phyloP scores from a whole-genome alignment of 2,329 filamentous ascomycete genomes.

The Colletotrichum australisinense region DNA sequence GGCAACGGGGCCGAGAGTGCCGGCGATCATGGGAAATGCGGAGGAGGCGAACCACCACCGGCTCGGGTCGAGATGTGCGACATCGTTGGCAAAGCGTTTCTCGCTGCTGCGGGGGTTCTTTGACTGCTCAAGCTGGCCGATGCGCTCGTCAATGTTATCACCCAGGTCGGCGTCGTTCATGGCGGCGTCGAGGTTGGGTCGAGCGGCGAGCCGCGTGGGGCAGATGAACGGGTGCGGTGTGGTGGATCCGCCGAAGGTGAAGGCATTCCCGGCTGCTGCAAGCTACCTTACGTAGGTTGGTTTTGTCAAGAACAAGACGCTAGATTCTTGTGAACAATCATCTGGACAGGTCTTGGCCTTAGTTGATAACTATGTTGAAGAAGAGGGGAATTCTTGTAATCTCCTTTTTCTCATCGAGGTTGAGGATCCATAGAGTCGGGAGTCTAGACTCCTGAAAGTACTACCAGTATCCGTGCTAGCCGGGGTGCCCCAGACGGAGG shows the following conservation, averaged over 20 bases:
- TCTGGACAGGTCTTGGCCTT: background rate
- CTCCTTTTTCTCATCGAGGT: background rate
- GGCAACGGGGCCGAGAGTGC: conserved; percentile 86
- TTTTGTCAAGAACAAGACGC: background rate
- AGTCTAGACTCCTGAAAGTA: conserved; percentile 5
- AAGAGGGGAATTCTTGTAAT: background rate
- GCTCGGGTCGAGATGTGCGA: conserved; percentile 59
- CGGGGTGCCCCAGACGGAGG: conserved; percentile 10
- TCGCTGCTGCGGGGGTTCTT: conserved; percentile 36
- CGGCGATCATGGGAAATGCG: conserved; percentile 82
- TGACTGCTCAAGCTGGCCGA: conserved; percentile 42
- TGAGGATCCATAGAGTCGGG: background rate
- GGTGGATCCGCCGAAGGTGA: conserved; percentile 1
- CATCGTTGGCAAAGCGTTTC: conserved; percentile 49
- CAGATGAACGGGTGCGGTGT: background rate
- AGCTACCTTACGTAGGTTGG: too few relatives aligned
- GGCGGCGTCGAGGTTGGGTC: conserved; percentile 19
- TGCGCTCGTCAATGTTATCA: conserved; percentile 49
- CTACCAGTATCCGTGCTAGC: background rate
- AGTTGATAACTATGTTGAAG: background rate
- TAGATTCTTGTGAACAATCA: background rate
- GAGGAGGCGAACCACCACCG: conserved; percentile 75
- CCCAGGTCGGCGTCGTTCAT: conserved; percentile 57
- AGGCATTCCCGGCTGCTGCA: conserved; percentile 23
- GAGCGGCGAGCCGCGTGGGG: background rate